Percentiles rank a stretch among this genome's conserved stretches.
These are phyloP conservation scores for Phlegmacium glaucopus DNA, from an alignment of 768 basidiomycete genomes.

Conservation along the genomic window DNA sequence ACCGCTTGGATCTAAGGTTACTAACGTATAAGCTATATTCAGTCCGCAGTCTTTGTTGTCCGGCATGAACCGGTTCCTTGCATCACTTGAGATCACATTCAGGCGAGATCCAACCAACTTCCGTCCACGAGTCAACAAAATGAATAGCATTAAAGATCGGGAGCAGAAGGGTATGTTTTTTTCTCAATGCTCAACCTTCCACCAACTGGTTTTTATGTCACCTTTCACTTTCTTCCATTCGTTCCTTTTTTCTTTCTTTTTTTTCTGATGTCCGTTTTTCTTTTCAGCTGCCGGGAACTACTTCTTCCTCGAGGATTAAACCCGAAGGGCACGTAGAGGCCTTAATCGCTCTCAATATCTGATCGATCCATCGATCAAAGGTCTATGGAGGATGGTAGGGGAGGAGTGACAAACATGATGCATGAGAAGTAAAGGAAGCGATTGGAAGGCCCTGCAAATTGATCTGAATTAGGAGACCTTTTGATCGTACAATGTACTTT, in stretches of 20 bases:
- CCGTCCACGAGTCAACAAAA: conserved; percentile 85
- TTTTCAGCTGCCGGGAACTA: conserved; percentile 72
- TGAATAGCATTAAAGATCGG: conserved; percentile 80
- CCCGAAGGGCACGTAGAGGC: neutral
- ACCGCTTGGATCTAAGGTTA: neutral
- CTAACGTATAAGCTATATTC: conserved; percentile 1
- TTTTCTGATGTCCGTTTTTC: neutral
- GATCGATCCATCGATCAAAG: too few relatives aligned
- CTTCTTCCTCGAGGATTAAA: conserved; percentile 87
- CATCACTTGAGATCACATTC: conserved; percentile 96
- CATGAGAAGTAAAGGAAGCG: too few relatives aligned
- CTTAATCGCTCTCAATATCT: neutral
- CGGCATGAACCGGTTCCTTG: conserved; percentile 98
- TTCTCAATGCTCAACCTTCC: too few relatives aligned
- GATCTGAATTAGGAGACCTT: too few relatives aligned
- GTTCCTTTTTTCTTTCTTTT: conserved; percentile 1
- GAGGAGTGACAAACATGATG: too few relatives aligned
- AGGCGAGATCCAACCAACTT: conserved; percentile 95
- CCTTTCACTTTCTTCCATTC: too few relatives aligned
- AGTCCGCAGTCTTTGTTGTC: conserved; percentile 93
- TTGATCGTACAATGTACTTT: too few relatives aligned
- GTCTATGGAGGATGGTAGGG: too few relatives aligned
- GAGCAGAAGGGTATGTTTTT: conserved; percentile 73
- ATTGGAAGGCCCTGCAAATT: too few relatives aligned
- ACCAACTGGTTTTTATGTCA: too few relatives aligned